Evolutionary conservation across 2,329 filamentous ascomycete genomes (phyloP).

Genomic region (Endothia cerciana): DNA sequence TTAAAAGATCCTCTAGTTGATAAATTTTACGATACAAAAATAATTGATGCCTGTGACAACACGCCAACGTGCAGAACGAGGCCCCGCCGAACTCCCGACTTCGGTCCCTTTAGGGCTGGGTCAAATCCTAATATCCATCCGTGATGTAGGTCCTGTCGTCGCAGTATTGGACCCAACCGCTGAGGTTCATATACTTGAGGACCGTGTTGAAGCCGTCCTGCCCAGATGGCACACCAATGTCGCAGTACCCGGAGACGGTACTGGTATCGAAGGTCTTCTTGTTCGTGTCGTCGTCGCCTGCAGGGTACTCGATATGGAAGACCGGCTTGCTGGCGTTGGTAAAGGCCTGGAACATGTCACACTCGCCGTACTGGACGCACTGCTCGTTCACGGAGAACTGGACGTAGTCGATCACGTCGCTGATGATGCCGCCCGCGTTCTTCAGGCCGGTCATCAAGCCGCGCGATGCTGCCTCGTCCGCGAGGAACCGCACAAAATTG

Average conservation of each 20-base stretch:
- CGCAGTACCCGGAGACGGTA: constrained; percentile 18
- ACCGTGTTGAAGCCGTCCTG: constrained; percentile 62
- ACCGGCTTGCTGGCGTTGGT: constrained; percentile 58
- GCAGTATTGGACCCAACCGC: constrained; percentile 66
- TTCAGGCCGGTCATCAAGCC: constrained; percentile 70
- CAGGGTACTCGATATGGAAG: constrained; percentile 66
- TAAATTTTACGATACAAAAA: neutral
- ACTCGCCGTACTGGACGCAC: constrained; percentile 58
- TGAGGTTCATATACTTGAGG: constrained; percentile 67
- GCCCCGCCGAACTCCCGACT: neutral
- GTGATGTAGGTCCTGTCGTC: constrained; percentile 36
- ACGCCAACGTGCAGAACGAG: neutral
- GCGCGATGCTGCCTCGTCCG: constrained; percentile 53
- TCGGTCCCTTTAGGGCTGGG: neutral
- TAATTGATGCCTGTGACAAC: neutral
- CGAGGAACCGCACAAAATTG: constrained; percentile 64
- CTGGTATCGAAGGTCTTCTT: constrained; percentile 19
- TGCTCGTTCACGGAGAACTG: constrained; percentile 71
- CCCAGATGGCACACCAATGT: constrained; percentile 31
- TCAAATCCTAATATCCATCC: constrained; percentile 4
- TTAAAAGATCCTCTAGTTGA: neutral
- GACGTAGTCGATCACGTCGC: constrained; percentile 50
- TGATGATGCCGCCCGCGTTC: constrained; percentile 66
- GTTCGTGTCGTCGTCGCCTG: constrained; percentile 41
- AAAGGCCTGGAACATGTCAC: constrained; percentile 53